Percentiles rank a stretch among this genome's conserved stretches.
Evolutionary conservation across 441 rosid species (phyloP).

Genomic region (Biscutella auriculata): DNA sequence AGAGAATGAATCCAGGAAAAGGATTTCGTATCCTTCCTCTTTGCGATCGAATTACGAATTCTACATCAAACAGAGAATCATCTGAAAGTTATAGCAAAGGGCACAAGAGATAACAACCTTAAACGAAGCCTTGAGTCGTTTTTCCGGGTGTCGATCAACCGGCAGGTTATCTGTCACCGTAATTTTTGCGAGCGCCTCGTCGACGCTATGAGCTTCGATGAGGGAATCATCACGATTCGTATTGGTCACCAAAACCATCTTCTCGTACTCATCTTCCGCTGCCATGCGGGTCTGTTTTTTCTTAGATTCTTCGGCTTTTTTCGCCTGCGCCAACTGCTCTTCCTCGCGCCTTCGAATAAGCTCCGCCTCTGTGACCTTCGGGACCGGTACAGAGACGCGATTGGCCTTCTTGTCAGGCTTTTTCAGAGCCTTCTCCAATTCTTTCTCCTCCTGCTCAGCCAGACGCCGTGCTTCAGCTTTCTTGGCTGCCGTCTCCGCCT

Average conservation of each 20-base stretch:
- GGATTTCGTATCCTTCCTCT: neutral
- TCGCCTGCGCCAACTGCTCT: conserved; percentile 56
- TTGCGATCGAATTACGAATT: neutral
- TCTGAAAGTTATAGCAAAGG: neutral
- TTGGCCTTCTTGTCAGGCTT: conserved; percentile 82
- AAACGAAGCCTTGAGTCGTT: conserved; percentile 77
- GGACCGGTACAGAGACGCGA: conserved; percentile 61
- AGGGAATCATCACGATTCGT: conserved; percentile 78
- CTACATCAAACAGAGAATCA: neutral
- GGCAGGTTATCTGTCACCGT: conserved; percentile 57
- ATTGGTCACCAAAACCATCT: conserved; percentile 60
- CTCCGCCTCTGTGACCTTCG: conserved; percentile 83
- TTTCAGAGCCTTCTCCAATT: conserved; percentile 51
- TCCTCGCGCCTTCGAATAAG: conserved; percentile 44
- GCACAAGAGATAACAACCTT: conserved; percentile 36
- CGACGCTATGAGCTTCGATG: conserved; percentile 72
- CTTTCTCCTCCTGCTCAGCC: conserved; percentile 77
- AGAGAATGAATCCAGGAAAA: neutral
- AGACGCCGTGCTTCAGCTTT: conserved; percentile 63
- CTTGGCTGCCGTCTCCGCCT: conserved; percentile 57
- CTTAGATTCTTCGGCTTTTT: conserved; percentile 66
- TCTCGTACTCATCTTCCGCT: conserved; percentile 78
- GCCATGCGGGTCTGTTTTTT: conserved; percentile 53
- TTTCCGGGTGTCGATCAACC: conserved; percentile 70
- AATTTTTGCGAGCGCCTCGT: conserved; percentile 75